Evolutionary conservation across 768 basidiomycete species (phyloP).

Genomic region (Lactarius vividus): DNA sequence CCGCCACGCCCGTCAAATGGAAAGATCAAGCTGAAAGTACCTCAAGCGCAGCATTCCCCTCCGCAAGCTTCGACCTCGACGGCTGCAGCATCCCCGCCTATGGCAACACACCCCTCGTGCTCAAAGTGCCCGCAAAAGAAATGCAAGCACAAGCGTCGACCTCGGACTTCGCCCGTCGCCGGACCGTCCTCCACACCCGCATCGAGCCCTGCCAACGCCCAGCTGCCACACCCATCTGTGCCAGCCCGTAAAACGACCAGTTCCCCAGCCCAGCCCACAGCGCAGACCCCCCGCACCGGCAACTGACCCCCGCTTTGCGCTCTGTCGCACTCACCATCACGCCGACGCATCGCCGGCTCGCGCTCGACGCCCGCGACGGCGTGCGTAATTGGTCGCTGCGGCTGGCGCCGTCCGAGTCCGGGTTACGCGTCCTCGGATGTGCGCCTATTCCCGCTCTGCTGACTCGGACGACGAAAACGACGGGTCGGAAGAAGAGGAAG

Average conservation of each 20-base stretch:
- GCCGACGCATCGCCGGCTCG: conserved; percentile 56
- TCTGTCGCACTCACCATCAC: conserved; percentile 34
- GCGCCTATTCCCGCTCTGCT: conserved; percentile 51
- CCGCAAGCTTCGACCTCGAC: conserved; percentile 28
- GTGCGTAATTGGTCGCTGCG: conserved; percentile 73
- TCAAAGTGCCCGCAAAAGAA: conserved; percentile 25
- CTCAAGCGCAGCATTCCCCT: conserved; percentile 40
- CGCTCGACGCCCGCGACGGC: conserved; percentile 63
- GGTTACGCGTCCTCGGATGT: conserved; percentile 53
- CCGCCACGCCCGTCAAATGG: conserved; percentile 38
- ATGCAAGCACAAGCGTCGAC: conserved; percentile 21
- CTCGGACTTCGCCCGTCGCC: conserved; percentile 28
- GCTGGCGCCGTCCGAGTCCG: conserved; percentile 55
- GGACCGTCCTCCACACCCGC: conserved; percentile 25
- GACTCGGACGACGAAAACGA: conserved; percentile 61
- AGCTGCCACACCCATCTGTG: conserved; percentile 18
- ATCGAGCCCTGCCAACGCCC: conserved; percentile 14
- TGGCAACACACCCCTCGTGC: conserved; percentile 28
- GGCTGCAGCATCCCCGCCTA: conserved; percentile 31
- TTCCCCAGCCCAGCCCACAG: conserved; percentile 7
- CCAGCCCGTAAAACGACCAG: conserved; percentile 17
- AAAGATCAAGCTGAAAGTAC: conserved; percentile 74
- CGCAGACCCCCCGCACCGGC: conserved; percentile 14
- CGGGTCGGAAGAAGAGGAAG: conserved; percentile 50
- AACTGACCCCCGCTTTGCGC: conserved; percentile 27